phyloP scores from a whole-genome alignment of 129 eudicot species.

The Ambrosia artemisiifolia region DNA sequence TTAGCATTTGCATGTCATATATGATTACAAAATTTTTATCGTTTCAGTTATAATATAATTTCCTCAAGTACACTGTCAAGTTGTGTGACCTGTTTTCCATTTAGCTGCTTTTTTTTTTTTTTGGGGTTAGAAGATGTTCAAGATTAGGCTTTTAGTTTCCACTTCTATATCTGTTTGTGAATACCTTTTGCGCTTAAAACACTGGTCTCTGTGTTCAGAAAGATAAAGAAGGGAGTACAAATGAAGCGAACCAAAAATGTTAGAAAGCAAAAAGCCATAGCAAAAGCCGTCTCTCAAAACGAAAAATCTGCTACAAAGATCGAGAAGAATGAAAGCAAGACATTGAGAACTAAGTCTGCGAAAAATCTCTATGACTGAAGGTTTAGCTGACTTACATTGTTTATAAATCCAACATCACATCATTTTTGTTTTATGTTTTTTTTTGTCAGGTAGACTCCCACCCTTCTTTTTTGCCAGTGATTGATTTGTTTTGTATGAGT shows the following conservation, averaged over 20 bases:
- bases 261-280: conserved; percentile 74
- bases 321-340: conserved; percentile 67
- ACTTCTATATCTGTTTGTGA: neutral
- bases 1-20: too few relatives aligned
- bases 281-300: conserved; percentile 70
- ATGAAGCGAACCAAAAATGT: conserved; percentile 80
- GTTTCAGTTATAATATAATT: neutral
- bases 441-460: neutral
- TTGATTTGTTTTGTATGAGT: neutral
- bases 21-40: too few relatives aligned
- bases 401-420: conserved; percentile 3
- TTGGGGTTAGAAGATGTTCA: neutral
- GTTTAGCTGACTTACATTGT: neutral
- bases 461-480: neutral
- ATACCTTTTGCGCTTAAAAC: neutral
- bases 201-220: conserved; percentile 38
- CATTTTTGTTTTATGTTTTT: neutral
- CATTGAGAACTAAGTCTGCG: conserved; percentile 61
- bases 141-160: neutral
- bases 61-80: neutral
- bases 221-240: conserved; percentile 65
- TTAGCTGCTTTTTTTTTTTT: neutral
- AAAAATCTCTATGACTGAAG: conserved; percentile 70
- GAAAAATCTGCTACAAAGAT: conserved; percentile 55
- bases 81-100: neutral